A percentile compares a stretch with the other conserved stretches of the same genome.
These are phyloP conservation scores for Candida glaebosa DNA, from an alignment of 805 yeast genomes.

Conservation along the genomic window DNA sequence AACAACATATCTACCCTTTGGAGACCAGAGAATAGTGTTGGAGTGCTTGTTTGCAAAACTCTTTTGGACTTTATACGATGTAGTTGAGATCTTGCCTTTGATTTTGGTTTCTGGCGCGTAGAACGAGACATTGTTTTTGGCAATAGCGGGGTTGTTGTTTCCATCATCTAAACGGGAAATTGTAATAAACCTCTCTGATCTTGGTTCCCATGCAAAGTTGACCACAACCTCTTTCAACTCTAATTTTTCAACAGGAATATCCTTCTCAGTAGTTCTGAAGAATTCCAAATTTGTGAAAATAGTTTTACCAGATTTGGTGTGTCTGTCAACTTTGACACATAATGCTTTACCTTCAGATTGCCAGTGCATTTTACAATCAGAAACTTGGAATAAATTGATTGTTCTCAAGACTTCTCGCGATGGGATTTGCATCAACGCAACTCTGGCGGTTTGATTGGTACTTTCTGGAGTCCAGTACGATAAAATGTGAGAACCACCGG, in stretches of 20 bases:
- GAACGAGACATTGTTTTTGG: constrained; percentile 68
- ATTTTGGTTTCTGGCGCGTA: constrained; percentile 70
- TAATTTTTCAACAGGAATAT: constrained; percentile 89
- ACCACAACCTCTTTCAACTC: constrained; percentile 88
- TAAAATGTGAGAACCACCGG: constrained; percentile 61
- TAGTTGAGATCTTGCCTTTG: constrained; percentile 46
- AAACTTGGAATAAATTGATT: constrained; percentile 90
- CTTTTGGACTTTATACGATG: constrained; percentile 58
- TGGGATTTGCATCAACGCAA: constrained; percentile 84
- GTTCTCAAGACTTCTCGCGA: constrained; percentile 81
- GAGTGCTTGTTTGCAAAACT: constrained; percentile 57
- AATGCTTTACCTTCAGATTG: constrained; percentile 79
- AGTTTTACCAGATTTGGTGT: constrained; percentile 92
- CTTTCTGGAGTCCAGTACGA: constrained; percentile 98
- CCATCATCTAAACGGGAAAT: constrained; percentile 62
- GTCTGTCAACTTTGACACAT: constrained; percentile 95
- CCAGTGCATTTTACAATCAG: constrained; percentile 90
- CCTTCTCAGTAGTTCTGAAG: constrained; percentile 82
- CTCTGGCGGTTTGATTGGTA: constrained; percentile 90
- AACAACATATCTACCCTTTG: constrained; percentile 83
- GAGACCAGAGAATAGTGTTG: constrained; percentile 82
- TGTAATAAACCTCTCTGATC: constrained; percentile 78
- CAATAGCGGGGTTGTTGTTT: constrained; percentile 58
- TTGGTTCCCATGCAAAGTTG: constrained; percentile 95
- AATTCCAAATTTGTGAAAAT: constrained; percentile 88